phyloP scores from a whole-genome alignment of 495 filamentous ascomycete genomes.

The Lasiosphaeriaceae sp. region DNA sequence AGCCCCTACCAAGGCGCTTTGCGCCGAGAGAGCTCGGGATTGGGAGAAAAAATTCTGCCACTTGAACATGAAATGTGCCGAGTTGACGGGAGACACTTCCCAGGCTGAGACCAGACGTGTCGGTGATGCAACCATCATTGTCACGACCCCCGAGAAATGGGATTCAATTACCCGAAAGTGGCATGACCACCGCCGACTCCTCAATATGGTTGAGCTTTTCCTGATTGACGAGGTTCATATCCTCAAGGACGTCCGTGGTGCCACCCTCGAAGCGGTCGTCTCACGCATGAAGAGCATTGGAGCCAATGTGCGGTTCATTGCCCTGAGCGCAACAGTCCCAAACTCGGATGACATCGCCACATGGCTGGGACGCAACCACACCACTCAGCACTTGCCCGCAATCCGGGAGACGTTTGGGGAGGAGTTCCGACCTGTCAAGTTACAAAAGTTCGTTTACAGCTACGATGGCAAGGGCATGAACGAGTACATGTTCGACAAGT shows the following conservation, averaged over 20 bases:
- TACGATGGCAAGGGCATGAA: constrained; percentile 59
- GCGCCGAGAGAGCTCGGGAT: constrained; percentile 73
- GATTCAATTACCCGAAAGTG: constrained; percentile 95
- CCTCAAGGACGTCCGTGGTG: constrained; percentile 82
- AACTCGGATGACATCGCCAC: constrained; percentile 87
- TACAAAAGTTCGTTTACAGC: constrained; percentile 85
- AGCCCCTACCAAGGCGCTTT: constrained; percentile 91
- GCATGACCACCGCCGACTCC: constrained; percentile 80
- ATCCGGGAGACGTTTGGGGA: constrained; percentile 80
- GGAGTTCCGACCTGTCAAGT: constrained; percentile 80
- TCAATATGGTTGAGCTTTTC: constrained; percentile 84
- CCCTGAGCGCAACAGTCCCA: constrained; percentile 88
- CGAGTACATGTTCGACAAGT: constrained; percentile 84
- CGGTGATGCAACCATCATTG: constrained; percentile 81
- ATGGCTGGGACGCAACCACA: constrained; percentile 82
- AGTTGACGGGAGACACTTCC: constrained; percentile 91
- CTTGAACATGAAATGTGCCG: constrained; percentile 71
- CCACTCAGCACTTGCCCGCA: constrained; percentile 64
- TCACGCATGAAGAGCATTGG: constrained; percentile 94
- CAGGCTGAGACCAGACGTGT: constrained; percentile 67
- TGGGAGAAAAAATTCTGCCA: constrained; percentile 82
- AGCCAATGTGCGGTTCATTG: constrained; percentile 83
- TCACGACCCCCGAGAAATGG: constrained; percentile 98
- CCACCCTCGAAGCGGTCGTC: constrained; percentile 91
- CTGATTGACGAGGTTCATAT: constrained; percentile 97